Percentiles rank a stretch among this genome's conserved stretches.
Evolutionary conservation across 2,329 filamentous ascomycete species (phyloP).

Genomic region (Botrytis byssoidea): DNA sequence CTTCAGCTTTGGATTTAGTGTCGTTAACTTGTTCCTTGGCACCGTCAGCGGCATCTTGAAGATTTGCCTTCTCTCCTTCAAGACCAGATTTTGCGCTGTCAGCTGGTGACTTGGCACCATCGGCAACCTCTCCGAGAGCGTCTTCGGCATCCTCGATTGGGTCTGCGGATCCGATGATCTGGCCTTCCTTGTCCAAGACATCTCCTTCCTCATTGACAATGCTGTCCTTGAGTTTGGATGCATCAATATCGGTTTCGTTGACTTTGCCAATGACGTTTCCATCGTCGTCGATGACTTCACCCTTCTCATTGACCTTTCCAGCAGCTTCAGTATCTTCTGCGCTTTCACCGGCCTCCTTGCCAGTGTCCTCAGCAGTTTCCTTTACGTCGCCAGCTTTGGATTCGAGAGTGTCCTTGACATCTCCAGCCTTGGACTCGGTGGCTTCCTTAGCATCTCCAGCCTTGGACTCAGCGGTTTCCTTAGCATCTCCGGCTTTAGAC

Average conservation of each 20-base stretch:
- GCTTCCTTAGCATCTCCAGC: neutral
- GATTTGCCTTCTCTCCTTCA: slow-evolving; percentile 36
- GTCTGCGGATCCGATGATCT: slow-evolving; percentile 43
- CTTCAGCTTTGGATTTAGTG: neutral
- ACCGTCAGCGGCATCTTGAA: slow-evolving; percentile 21
- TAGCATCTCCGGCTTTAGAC: neutral
- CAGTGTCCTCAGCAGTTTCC: neutral
- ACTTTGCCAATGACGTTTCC: slow-evolving; percentile 56
- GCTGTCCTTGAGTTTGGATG: slow-evolving; percentile 49
- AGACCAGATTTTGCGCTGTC: slow-evolving; percentile 20
- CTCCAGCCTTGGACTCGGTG: neutral
- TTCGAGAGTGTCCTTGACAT: neutral
- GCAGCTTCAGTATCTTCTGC: slow-evolving; percentile 20
- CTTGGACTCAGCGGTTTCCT: neutral
- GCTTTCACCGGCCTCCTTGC: neutral
- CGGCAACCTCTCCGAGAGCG: slow-evolving; percentile 20
- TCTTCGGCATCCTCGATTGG: slow-evolving; percentile 1
- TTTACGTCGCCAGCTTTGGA: neutral
- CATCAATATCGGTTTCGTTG: slow-evolving; percentile 56
- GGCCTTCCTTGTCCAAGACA: slow-evolving; percentile 54
- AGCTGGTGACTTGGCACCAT: slow-evolving; percentile 22
- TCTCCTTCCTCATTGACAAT: slow-evolving; percentile 46
- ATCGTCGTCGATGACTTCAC: slow-evolving; percentile 53
- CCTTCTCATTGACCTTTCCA: slow-evolving; percentile 46
- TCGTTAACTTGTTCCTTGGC: neutral